Conservation (phyloP, 1,284 basidiomycete genomes). For the Ceratobasidium sp. region DNA sequence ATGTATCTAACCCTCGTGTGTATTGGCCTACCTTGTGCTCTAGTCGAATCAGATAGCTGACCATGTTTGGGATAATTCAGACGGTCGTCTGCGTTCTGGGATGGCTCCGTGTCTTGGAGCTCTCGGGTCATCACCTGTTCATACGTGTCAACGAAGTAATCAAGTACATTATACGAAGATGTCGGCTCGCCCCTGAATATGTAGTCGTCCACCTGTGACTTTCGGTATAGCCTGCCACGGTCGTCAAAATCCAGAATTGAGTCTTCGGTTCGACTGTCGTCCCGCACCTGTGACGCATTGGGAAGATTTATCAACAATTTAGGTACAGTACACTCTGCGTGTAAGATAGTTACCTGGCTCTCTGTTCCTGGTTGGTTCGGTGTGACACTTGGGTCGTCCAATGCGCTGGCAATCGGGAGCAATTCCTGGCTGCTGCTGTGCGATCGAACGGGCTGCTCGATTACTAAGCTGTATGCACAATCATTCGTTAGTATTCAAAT, state of each 20-base stretch:
- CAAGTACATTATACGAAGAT: not conserved
- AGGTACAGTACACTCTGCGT: too few relatives aligned
- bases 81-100: too few relatives aligned
- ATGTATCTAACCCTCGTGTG: constrained; percentile 1
- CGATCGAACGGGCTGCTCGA: too few relatives aligned
- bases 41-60: not conserved
- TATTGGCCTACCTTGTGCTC: constrained; percentile 2
- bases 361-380: not conserved
- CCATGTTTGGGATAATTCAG: not conserved
- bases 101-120: too few relatives aligned
- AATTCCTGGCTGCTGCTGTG: too few relatives aligned
- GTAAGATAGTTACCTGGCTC: not conserved
- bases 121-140: not conserved
- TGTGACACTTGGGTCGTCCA: too few relatives aligned
- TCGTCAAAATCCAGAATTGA: not conserved
- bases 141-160: not conserved
- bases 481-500: not conserved
- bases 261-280: not conserved
- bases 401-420: too few relatives aligned
- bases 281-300: not conserved
- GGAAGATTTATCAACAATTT: too few relatives aligned
- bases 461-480: too few relatives aligned
- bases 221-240: not conserved
- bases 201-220: not conserved
- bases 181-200: not conserved